phyloP scores from a whole-genome alignment of 2,329 filamentous ascomycete genomes.

The Ophiocordyceps camponoti-saundersi region DNA sequence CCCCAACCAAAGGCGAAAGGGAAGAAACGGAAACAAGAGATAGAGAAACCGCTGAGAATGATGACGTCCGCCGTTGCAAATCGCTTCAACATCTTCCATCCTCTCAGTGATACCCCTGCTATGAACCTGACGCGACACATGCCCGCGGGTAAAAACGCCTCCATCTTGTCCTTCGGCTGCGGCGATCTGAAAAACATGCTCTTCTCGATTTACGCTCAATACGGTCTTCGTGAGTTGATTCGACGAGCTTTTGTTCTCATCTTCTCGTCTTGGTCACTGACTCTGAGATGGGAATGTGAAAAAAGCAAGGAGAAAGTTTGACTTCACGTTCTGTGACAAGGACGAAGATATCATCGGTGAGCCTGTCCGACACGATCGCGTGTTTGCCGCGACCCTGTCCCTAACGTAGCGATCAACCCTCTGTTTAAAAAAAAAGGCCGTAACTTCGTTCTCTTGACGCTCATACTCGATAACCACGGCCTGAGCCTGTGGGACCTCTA shows the following conservation, averaged over 20 bases:
- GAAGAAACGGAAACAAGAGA: not conserved
- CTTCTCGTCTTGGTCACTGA: constrained; percentile 7
- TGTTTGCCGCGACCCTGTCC: not conserved
- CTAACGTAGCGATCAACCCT: not conserved
- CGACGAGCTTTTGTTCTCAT: not conserved
- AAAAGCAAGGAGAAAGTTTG: constrained; percentile 23
- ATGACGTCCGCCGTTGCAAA: constrained; percentile 18
- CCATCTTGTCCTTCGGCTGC: constrained; percentile 35
- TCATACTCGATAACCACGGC: constrained; percentile 26
- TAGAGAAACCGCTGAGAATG: constrained; percentile 10
- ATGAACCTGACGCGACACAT: constrained; percentile 27
- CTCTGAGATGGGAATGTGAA: not conserved
- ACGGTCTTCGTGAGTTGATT: constrained; percentile 15
- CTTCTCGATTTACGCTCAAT: constrained; percentile 30
- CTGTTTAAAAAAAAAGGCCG: constrained; percentile 23
- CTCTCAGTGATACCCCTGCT: constrained; percentile 37
- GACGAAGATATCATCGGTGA: constrained; percentile 31
- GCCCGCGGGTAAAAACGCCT: constrained; percentile 29
- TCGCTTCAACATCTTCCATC: constrained; percentile 20
- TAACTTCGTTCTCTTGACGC: constrained; percentile 33
- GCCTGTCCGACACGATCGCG: constrained; percentile 2
- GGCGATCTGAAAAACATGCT: constrained; percentile 40
- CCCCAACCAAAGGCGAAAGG: not conserved
- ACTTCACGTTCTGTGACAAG: constrained; percentile 39
- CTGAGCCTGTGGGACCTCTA: constrained; percentile 34